Evolutionary conservation across 2,329 filamentous ascomycete genomes (phyloP).

Genomic region (Sporothrix pseudoabietina): DNA sequence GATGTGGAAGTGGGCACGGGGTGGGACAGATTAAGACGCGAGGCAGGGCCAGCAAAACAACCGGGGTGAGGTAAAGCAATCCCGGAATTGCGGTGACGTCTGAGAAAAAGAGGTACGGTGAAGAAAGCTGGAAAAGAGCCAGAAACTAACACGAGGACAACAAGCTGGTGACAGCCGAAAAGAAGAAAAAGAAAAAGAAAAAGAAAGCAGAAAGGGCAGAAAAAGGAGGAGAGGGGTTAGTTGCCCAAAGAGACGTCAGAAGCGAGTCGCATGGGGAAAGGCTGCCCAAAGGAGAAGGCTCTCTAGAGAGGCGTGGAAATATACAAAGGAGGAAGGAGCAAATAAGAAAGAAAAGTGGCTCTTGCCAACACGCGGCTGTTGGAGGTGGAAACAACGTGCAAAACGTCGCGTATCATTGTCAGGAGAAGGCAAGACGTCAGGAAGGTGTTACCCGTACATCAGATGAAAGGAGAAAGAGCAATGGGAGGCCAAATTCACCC

Average conservation of each 20-base stretch:
- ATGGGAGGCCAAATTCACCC: neutral
- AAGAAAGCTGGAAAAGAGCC: neutral
- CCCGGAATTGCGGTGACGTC: slow-evolving; percentile 19
- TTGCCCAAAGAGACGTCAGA: slow-evolving; percentile 26
- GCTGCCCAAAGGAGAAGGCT: slow-evolving; percentile 27
- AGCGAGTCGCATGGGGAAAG: slow-evolving; percentile 23
- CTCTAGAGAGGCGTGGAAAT: slow-evolving; percentile 22
- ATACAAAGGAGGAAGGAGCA: slow-evolving; percentile 23
- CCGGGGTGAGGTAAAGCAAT: neutral
- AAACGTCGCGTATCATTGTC: neutral
- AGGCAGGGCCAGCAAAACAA: slow-evolving; percentile 20
- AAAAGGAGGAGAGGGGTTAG: slow-evolving; percentile 29
- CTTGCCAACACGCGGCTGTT: neutral
- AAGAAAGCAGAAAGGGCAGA: neutral
- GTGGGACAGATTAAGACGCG: slow-evolving; percentile 22
- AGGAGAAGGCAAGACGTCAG: neutral
- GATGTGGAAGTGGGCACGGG: slow-evolving; percentile 15
- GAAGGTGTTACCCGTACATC: neutral
- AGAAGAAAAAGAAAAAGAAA: neutral
- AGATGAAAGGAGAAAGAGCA: slow-evolving; percentile 3
- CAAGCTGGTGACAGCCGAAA: neutral
- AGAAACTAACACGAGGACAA: neutral
- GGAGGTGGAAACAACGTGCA: neutral
- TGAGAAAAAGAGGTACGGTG: neutral
- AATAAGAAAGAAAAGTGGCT: neutral